Base-by-base conservation (phyloP, 805 yeast species). In the Wickerhamiella sergipiensis region DNA sequence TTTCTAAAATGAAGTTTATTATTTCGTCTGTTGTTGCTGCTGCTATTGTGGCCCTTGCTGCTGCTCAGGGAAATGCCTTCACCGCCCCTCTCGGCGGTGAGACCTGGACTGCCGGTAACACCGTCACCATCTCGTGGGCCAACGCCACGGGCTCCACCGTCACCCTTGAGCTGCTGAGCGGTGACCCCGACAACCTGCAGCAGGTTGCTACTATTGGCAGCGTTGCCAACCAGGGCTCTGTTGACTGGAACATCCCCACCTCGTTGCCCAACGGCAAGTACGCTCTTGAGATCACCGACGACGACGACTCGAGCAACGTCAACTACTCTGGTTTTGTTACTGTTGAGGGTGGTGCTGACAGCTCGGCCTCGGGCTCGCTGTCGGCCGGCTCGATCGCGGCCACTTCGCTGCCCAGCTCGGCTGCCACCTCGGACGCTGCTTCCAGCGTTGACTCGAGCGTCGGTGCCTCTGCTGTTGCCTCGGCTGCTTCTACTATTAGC, bases 311-410 rank as follows among this genome's bases (percentile, higher is more conserved):
- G 31, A 59, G 54, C 53, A 64, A 58, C 46, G 50, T 51, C 50
- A 68, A 68, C 67, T 68, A 65, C 67, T 58, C 71, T 18, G 58
- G 64, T 50, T 57, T 53, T 53, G 62, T 64, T 60, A 46, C 52
- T 22, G 59, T 66, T 51, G 43, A 48, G 43, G 61, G 57, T 45
- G 60, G 56, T 50, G 45, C 38, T 49, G n/a, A 29, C 50, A 43
- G 50, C 52, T 49, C 51, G 21, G 52, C 64, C 29, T 23, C 52
- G 48, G 23, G 51, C 46, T 43, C 59, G 43, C 38, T 60, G 36
- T 47, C 57, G 31, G 50, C 55, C 45, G 33, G 55, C 42, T 19
- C 51, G 29, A 19, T 46, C 36, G 36, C 50, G 22, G 43, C 57
- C 23, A 33, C 53, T 39, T 22, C 49, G 29, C 29, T 54, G 17